Evolutionary conservation across 805 yeast species (phyloP).

Genomic region (Helenozyma rhizophorensis): DNA sequence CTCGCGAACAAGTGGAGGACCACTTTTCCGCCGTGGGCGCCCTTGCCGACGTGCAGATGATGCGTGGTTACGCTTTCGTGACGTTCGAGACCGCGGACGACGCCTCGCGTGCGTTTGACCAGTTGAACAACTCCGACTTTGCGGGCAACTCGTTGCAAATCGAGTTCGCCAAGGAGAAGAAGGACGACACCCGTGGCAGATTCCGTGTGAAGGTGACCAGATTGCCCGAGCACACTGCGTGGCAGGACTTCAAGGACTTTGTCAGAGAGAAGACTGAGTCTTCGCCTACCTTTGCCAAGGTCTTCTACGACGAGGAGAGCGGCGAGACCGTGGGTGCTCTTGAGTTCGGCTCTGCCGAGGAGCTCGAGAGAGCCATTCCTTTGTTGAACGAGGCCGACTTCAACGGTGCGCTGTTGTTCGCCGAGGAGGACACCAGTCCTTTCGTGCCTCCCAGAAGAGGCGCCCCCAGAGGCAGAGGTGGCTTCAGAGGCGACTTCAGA

Average conservation of each 20-base stretch:
- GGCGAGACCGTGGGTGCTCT: conserved; percentile 46
- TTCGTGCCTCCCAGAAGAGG: conserved; percentile 47
- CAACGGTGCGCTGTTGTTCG: conserved; percentile 64
- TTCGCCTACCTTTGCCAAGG: conserved; percentile 58
- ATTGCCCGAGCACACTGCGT: conserved; percentile 71
- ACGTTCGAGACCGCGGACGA: conserved; percentile 68
- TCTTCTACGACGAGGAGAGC: conserved; percentile 46
- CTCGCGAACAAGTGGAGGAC: conserved; percentile 58
- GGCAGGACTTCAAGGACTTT: conserved; percentile 90
- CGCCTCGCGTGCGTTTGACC: conserved; percentile 47
- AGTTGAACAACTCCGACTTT: conserved; percentile 43
- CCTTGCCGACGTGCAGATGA: conserved; percentile 60
- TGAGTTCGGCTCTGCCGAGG: conserved; percentile 63
- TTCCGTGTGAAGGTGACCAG: conserved; percentile 65
- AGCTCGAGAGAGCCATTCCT: conserved; percentile 68
- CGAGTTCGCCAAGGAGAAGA: conserved; percentile 53
- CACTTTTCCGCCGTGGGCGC: conserved; percentile 66
- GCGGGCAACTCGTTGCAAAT: conserved; percentile 48
- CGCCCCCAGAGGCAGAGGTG: conserved; percentile 44
- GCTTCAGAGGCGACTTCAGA: conserved; percentile 39
- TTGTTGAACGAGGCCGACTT: conserved; percentile 67
- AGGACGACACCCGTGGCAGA: conserved; percentile 64
- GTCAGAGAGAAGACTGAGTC: conserved; percentile 69
- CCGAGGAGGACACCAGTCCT: conserved; percentile 74
- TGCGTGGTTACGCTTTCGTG: conserved; percentile 86